Conservation (phyloP, 1,284 basidiomycete genomes). For the Caloboletus inedulis region DNA sequence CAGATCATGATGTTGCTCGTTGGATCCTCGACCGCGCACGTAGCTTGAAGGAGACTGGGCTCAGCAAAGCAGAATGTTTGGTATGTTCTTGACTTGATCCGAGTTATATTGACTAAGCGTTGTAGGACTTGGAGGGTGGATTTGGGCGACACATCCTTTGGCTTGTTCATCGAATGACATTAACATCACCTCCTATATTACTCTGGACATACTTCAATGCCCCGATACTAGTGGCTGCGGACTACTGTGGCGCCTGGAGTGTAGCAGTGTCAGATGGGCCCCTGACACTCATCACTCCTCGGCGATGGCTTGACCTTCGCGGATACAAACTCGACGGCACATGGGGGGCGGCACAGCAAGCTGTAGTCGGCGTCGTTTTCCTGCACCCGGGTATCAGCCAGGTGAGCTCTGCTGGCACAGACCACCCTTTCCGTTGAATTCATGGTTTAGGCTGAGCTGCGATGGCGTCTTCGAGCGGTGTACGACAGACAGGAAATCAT, state of each 20-base stretch:
- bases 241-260: constrained; percentile 56
- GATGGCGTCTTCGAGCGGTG: constrained; percentile 60
- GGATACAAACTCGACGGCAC: constrained; percentile 58
- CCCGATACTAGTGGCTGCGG: constrained; percentile 46
- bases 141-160: constrained; percentile 23
- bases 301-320: constrained; percentile 74
- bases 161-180: constrained; percentile 43
- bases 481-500: constrained; percentile 76
- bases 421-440: constrained; percentile 4
- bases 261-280: constrained; percentile 50
- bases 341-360: constrained; percentile 67
- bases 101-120: constrained; percentile 8
- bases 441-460: constrained; percentile 54
- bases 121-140: constrained; percentile 16
- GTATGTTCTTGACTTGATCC: constrained; percentile 38
- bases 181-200: constrained; percentile 50
- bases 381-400: constrained; percentile 72
- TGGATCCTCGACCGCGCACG: constrained; percentile 43
- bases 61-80: constrained; percentile 45
- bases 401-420: constrained; percentile 41
- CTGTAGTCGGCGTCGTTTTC: constrained; percentile 64
- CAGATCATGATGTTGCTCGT: constrained; percentile 37
- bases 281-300: constrained; percentile 50
- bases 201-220: constrained; percentile 67
- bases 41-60: constrained; percentile 43